Evolutionary conservation across 345 rosid species (phyloP), one percentile per base, ranked within the genome.

Genomic region (Linum tenue): DNA sequence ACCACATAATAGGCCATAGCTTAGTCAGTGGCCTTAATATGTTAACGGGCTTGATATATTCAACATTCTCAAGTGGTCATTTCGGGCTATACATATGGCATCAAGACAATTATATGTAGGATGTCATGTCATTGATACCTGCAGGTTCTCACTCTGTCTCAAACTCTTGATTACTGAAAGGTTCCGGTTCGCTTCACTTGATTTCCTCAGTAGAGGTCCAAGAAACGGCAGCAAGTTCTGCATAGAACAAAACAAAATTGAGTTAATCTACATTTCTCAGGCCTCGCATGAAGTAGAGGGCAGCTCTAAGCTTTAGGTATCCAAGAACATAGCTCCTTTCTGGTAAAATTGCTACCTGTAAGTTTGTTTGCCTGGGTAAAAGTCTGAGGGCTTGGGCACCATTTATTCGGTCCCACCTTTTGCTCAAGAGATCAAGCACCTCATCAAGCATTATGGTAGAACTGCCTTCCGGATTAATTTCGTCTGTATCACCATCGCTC

Each of bases 361-460:
- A 73, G 69, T 91, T 89, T 62, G 99, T 95, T 75, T 95, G 97
- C 70, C 86, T 87, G 3, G 99, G 99, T 77, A 91, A 81, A 67
- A 95, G 91, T 82, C 78, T 87, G 37, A 95, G 90, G 40, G 99
- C 97, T 79, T 91, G 97, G 64, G 95, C 96, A 69, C 99, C 99
- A 68, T 91, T 89, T 75, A 95, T 84, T 79, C 96, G 84, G 72
- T 89, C 97, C 99, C 97, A 95, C 74, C 92, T 81, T 78, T 69
- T 86, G 75, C 92, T 82, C 79, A 95, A 82, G 71, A 95, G 78
- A 87, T 95, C 91, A 57, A 91, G 90, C 56, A 87, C 95, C 81
- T 95, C 85, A 67, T 88, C 87, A 38, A 89, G 80, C 96, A 95
- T 95, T 64, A 95, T 87, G 53, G 75, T 78, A 51, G 96, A 89